Percentiles rank a stretch among this genome's conserved stretches.
These are phyloP conservation scores for Candida sanyiensis DNA, from an alignment of 805 yeast species.

Conservation along the genomic window DNA sequence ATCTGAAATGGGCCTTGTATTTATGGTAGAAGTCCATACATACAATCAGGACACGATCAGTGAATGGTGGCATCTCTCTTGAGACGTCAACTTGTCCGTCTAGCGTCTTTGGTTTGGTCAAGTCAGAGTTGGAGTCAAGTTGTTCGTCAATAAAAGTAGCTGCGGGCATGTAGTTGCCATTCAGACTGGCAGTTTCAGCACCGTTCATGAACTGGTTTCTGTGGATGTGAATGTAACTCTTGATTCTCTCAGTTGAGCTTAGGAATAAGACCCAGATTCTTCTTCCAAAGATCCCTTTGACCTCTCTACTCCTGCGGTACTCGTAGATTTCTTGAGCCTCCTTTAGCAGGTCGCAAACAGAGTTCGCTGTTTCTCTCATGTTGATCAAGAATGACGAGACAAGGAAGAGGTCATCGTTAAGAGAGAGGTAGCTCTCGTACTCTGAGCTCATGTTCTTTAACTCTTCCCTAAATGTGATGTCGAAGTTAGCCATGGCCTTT, in stretches of 20 bases:
- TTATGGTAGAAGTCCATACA: conserved; percentile 10
- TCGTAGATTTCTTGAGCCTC: conserved; percentile 28
- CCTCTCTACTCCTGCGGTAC: conserved; percentile 28
- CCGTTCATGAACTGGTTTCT: conserved; percentile 13
- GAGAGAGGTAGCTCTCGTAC: conserved; percentile 31
- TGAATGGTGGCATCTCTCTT: not conserved
- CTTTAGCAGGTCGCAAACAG: conserved; percentile 29
- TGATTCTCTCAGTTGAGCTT: conserved; percentile 29
- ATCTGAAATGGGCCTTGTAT: conserved; percentile 34
- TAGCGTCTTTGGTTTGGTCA: not conserved
- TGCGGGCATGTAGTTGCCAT: conserved; percentile 21
- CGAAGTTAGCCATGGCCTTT: conserved; percentile 31
- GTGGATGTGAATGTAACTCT: conserved; percentile 32
- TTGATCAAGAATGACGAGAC: conserved; percentile 46
- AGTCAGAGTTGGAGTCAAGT: not conserved
- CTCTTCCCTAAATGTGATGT: conserved; percentile 30
- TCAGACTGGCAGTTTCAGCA: conserved; percentile 33
- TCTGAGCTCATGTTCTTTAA: conserved; percentile 26
- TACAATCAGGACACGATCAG: not conserved
- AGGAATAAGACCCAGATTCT: conserved; percentile 40
- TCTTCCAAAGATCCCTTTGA: conserved; percentile 33
- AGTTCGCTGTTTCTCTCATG: conserved; percentile 34
- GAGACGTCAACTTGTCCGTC: not conserved
- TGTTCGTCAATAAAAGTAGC: not conserved
- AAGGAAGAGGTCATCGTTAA: conserved; percentile 45